A percentile compares a stretch with the other conserved stretches of the same genome.
Evolutionary conservation across 1,284 basidiomycete genomes (phyloP).

Genomic region (Thecaphora frezii): DNA sequence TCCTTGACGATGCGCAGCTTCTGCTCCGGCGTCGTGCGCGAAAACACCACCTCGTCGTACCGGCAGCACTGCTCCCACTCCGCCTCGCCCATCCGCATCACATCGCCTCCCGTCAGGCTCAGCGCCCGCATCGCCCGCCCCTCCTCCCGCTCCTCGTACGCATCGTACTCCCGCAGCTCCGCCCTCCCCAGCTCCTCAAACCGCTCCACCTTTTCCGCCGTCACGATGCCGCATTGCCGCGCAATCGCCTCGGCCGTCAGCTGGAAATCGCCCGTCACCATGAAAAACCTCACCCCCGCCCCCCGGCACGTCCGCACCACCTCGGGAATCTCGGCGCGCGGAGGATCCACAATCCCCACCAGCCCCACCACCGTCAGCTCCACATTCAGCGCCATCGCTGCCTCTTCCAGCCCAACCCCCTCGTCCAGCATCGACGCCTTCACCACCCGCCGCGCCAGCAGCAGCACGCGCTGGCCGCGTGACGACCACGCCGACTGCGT

Average conservation of each 20-base stretch:
- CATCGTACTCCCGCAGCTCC: conserved; percentile 10
- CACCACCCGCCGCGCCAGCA: conserved; percentile 58
- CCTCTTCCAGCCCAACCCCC: conserved; percentile 59
- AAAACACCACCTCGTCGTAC: conserved; percentile 73
- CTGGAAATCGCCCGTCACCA: conserved; percentile 71
- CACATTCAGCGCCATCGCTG: conserved; percentile 47
- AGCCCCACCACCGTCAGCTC: conserved; percentile 68
- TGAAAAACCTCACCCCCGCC: conserved; percentile 70
- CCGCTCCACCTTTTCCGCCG: conserved; percentile 58
- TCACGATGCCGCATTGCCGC: conserved; percentile 67
- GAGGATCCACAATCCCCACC: conserved; percentile 69
- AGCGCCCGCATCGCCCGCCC: conserved; percentile 22
- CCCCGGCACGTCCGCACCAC: conserved; percentile 65
- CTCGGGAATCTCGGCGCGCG: conserved; percentile 67
- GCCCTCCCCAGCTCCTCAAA: conserved; percentile 59
- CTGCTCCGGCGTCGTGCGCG: conserved; percentile 70
- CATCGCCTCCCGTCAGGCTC: conserved; percentile 26
- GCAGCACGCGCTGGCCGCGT: conserved; percentile 68
- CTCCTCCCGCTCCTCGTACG: conserved; percentile 31
- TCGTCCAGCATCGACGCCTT: conserved; percentile 49
- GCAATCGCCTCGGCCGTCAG: conserved; percentile 68
- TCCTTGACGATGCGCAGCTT: conserved; percentile 72
- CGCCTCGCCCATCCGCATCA: conserved; percentile 20
- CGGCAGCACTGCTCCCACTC: conserved; percentile 64
- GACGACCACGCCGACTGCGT: conserved; percentile 62